phyloP scores from a whole-genome alignment of 345 rosid species.

The Eucalyptus rudis region DNA sequence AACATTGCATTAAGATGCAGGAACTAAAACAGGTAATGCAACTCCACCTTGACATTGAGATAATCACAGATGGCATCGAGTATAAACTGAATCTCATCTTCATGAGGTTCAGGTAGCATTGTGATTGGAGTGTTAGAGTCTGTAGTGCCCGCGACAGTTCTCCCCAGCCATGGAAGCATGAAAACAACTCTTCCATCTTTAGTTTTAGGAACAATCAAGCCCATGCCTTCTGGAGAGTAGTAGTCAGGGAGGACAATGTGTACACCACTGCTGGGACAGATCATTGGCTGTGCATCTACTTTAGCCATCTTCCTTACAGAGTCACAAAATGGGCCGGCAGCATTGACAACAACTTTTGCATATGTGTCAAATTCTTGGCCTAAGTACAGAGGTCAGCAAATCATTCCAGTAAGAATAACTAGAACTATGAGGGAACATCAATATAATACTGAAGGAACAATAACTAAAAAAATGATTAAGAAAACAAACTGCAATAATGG shows the following conservation, averaged over 20 bases:
- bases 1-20: not conserved
- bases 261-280: slow-evolving; percentile 96
- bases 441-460: not conserved
- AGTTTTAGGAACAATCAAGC: slow-evolving; percentile 97
- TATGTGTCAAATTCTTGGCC: slow-evolving; percentile 79
- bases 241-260: slow-evolving; percentile 93
- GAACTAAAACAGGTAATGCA: not conserved
- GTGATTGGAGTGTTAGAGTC: slow-evolving; percentile 82
- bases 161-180: slow-evolving; percentile 97
- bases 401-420: not conserved
- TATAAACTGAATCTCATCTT: slow-evolving; percentile 95
- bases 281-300: slow-evolving; percentile 53
- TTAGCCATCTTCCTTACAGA: slow-evolving; percentile 76
- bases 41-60: slow-evolving; percentile 65
- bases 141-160: slow-evolving; percentile 96
- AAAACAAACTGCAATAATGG: not conserved
- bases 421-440: not conserved
- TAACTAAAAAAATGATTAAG: not conserved
- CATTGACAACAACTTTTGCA: slow-evolving; percentile 89
- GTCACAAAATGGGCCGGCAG: slow-evolving; percentile 96
- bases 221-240: slow-evolving; percentile 99
- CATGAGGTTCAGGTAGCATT: slow-evolving; percentile 87
- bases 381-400: not conserved
- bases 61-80: slow-evolving; percentile 93
- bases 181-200: slow-evolving; percentile 98